These are phyloP conservation scores for Phoma sp. DNA, from an alignment of 2,329 filamentous ascomycete genomes.

Conservation along the genomic window DNA sequence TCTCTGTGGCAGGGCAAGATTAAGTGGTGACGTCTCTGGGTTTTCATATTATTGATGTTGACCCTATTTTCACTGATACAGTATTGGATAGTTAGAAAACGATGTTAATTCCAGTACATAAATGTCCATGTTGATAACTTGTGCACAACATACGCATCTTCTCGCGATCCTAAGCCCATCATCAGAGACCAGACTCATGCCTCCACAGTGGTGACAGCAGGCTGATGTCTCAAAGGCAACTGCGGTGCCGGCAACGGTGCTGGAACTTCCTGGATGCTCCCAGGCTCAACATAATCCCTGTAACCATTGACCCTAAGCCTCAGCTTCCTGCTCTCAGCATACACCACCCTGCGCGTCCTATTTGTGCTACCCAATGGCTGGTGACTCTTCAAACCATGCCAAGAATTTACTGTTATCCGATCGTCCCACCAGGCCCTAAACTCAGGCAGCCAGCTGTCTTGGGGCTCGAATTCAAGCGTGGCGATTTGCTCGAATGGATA, in stretches of 20 bases:
- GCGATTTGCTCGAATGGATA: constrained; percentile 58
- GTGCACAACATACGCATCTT: not conserved
- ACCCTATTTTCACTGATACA: too few relatives aligned
- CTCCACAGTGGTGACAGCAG: constrained; percentile 24
- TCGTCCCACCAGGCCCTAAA: constrained; percentile 52
- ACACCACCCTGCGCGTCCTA: constrained; percentile 50
- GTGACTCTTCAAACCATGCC: constrained; percentile 49
- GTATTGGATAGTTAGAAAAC: too few relatives aligned
- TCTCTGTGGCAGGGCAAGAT: constrained; percentile 37
- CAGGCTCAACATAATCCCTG: constrained; percentile 49
- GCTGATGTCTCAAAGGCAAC: constrained; percentile 24
- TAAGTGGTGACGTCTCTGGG: too few relatives aligned
- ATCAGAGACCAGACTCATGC: constrained; percentile 1
- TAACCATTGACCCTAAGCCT: constrained; percentile 49
- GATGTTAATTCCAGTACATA: too few relatives aligned
- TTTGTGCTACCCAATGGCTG: constrained; percentile 50
- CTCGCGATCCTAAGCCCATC: not conserved
- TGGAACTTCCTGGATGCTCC: constrained; percentile 46
- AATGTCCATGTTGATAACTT: too few relatives aligned
- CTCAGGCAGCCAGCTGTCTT: constrained; percentile 50
- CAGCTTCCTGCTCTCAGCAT: constrained; percentile 50
- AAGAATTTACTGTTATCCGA: constrained; percentile 48
- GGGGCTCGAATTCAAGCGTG: constrained; percentile 49
- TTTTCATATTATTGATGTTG: too few relatives aligned
- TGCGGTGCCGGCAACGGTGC: constrained; percentile 28